Evolutionary conservation across 495 filamentous ascomycete species (phyloP).

Genomic region (Aspergillus asperescens): DNA sequence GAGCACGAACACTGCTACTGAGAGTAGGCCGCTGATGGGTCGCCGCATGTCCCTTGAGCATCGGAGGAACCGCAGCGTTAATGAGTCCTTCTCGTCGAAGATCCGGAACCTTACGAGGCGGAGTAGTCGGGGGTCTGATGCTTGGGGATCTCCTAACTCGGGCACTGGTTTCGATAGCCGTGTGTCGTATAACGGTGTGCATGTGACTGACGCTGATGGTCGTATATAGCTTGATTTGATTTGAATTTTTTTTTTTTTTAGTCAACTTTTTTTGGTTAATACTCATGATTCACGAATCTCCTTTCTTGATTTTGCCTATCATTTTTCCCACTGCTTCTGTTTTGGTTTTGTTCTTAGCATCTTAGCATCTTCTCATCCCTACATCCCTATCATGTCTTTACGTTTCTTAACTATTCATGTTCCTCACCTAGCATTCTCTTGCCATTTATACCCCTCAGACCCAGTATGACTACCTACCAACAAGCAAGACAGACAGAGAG

Average conservation of each 20-base stretch:
- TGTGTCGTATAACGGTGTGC: slow-evolving; percentile 33
- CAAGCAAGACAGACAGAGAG: no score
- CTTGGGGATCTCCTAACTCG: slow-evolving; percentile 20
- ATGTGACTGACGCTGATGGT: slow-evolving; percentile 22
- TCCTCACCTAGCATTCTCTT: neutral
- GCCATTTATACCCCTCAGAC: neutral
- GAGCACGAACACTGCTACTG: slow-evolving; percentile 6
- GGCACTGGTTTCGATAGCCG: slow-evolving; percentile 15
- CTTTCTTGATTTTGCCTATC: neutral
- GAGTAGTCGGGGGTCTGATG: slow-evolving; percentile 54
- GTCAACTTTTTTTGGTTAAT: neutral
- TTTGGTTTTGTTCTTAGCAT: no score
- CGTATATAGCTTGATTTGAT: slow-evolving; percentile 13
- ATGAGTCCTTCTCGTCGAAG: slow-evolving; percentile 59
- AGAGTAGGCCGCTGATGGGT: slow-evolving; percentile 19
- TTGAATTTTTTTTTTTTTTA: neutral
- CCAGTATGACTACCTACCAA: no score
- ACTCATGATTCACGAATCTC: neutral
- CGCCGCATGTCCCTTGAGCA: slow-evolving; percentile 51
- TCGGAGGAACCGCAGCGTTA: slow-evolving; percentile 60
- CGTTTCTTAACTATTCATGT: neutral
- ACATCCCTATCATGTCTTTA: neutral
- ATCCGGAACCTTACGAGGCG: slow-evolving; percentile 64
- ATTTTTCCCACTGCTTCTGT: neutral
- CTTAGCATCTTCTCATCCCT: neutral